Base-by-base conservation (phyloP, 2,329 filamentous ascomycete genomes). In the Talaromyces funiculosus region DNA sequence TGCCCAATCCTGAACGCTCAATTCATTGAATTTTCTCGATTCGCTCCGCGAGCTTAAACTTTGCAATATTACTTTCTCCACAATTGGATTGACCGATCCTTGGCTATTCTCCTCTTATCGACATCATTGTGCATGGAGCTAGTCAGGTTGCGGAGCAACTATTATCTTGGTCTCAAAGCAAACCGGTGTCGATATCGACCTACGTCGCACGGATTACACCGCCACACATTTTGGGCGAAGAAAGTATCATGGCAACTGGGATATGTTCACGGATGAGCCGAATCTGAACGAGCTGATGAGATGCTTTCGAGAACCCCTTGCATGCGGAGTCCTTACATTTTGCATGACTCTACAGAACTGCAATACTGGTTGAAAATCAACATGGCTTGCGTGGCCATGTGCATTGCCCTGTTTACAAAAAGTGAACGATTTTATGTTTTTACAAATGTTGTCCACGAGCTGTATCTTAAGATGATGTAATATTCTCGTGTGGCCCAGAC, bases 111-210 rank as follows among this genome's bases (percentile, higher is more conserved):
- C 31, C 4, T 31, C 29, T 51, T 33, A 8, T 31, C 33, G 33
- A 38, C 51, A 54, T 54, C 33, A 54, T 40, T 40, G 14, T 40
- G 51, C 51, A 54, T 40, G 33, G 33, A 37, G 51, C 51, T 54
- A 54, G 51, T 6, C 33, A 9, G 51, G 45, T 58, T 58, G 56
- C 22, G 35, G 45, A 59, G 45, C 31, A 59, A 59, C 51, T 40
- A 24, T 54, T 29, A 24, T 26, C 33, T 40, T 10, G 31, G 18
- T 54, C 33, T 6, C 14, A 38, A 26, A 54, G 22, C 51, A 54
- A 40, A 54, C 20, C 51, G 31, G 29, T 20, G 16, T 51, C 33
- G 16, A 37, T 26, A 40, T 16, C 29, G 3, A 53, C 49, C n/a
- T 7, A 24, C 20, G 14, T 54, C 29, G 35, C 29, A 26, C 20